Evolutionary conservation across 2,329 filamentous ascomycete species (phyloP), one percentile per base, ranked within the genome.

Genomic region (Penicillium sp.): DNA sequence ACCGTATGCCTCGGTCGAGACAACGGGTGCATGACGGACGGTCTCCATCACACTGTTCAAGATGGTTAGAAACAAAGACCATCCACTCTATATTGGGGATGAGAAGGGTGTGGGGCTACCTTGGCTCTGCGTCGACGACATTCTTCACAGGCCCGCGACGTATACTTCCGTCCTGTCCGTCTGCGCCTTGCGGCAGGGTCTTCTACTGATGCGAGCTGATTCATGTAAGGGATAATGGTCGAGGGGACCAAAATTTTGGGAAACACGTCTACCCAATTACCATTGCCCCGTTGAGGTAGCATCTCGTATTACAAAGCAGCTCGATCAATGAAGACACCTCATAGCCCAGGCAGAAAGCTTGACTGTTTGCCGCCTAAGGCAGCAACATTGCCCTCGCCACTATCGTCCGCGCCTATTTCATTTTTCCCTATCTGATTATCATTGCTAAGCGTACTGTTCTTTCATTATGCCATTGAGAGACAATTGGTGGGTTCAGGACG

Each of bases 111-210:
- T n/a, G 12, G 5, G 4, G 25, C 25, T 27, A 11, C 63, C 56
- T 66, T 65, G 14, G 59, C 56, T 35, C 61, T 50, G 18, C 62
- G 57, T 13, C 60, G 56, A 4, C 62, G 60, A 37, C 63, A 67
- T 43, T 59, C 56, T 34, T 66, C 56, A 30, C 63, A 66, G 3
- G 64, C 63, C 23, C 56, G 56, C 12, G 51, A 53, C 2, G 48
- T 57, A 42, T 57, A 55, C 28, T 52, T 56, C 18, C 53, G 45
- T 11, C 43, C 44, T 2, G 46, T 22, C 25, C 48, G 46, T 31
- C 38, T 48, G 8, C 50, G 42, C 20, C 41, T 33, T 13, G 41
- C 36, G 6, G 33, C 18, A 13, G 37, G 18, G 11, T 51, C 48
- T 20, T 51, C 46, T 23, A 14, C 20, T 20, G 45, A 29, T 9